Evolutionary conservation across 2,329 filamentous ascomycete species (phyloP), one percentile per base, ranked within the genome.

Genomic region (Neophaeococcomyces mojaviensis): DNA sequence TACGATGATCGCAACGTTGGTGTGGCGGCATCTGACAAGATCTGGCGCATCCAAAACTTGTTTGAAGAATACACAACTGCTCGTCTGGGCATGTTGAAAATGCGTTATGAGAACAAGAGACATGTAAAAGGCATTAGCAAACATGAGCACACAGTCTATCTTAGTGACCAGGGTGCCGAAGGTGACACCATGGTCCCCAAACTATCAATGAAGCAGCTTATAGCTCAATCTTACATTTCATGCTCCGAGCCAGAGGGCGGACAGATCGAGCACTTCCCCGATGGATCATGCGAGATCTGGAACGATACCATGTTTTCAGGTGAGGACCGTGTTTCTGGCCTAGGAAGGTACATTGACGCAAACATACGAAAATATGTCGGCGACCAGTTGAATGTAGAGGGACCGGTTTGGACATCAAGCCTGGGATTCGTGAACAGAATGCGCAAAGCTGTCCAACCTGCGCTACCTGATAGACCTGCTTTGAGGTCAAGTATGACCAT

Each of bases 1-100:
- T 31, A 44, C 22, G 41, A 44, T n/a, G 41, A 44, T 30, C 41
- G 41, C n/a, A 44, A 44, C 20, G 41, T 44, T 12, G 41, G 41
- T 26, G 15, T 16, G 10, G 32, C 41, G 2, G 41, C 41, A 10
- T 31, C 24, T 9, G 41, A 44, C 32, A 44, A 20, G 20, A 20
- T 44, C 9, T 19, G 13, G 28, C 41, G 41, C 8, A 44, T 44
- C 13, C 41, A 44, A 28, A 12, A 44, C 28, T 19, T 44, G 9
- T 44, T 44, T 32, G 41, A 44, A 16, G 18, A 37, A 22, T 44
- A 44, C 19, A 32, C 32, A 6, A 13, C 36, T 19, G 41, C 33
- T 18, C 20, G 41, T 4, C 9, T 44, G 19, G 41, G 15, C 15
- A 18, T 44, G 33, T 22, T 44, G 22, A 10, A 28, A 13, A 36